Base-by-base conservation (phyloP, 1,284 basidiomycete genomes). In the Naganishia cerealis region DNA sequence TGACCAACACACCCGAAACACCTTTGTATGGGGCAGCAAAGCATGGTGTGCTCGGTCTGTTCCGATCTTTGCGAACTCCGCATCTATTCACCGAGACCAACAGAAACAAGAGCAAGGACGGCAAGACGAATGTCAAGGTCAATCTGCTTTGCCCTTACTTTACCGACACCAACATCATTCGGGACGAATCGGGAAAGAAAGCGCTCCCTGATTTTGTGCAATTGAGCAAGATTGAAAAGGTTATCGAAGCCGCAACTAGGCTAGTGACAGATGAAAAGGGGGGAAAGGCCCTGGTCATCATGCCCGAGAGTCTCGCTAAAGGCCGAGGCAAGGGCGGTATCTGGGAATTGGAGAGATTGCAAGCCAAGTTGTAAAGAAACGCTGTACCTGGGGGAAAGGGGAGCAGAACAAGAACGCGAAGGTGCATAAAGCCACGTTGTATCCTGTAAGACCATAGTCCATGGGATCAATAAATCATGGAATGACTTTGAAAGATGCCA, bases 61-160 rank as follows among this genome's bases (percentile, higher is more conserved):
- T 67, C 69, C 69, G 69, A 42, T 57, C 59, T 5, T 55, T 65
- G 59, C 42, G 69, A 38, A 57, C 54, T n/a, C 66, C 58, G n/a
- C 61, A 55, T 29, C 57, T 54, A 21, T 67, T 67, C 66, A 50
- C 55, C 12, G 42, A 46, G 1, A 50, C 26, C 12, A 61, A 70
- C 42, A 55, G 59, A 21, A 70, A 67, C 61, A 65, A 65, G 55
- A 54, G 56, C 40, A 55, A 53, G 24, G 42, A 69, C 10, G 63
- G 57, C 39, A 57, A 58, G 36, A 62, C 59, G 18, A 43, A 62
- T 26, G 57, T 70, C 61, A 67, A 67, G 16, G 53, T 66, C 39
- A 61, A 67, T 46, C 39, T 67, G 26, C 69, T 70, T 18, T 70
- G 69, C 46, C 69, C 69, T n/a, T 70, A 62, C 56, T 70, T 67